These are phyloP conservation scores for Tremellales sp. DNA, from an alignment of 1,284 basidiomycete genomes.

Conservation along the genomic window DNA sequence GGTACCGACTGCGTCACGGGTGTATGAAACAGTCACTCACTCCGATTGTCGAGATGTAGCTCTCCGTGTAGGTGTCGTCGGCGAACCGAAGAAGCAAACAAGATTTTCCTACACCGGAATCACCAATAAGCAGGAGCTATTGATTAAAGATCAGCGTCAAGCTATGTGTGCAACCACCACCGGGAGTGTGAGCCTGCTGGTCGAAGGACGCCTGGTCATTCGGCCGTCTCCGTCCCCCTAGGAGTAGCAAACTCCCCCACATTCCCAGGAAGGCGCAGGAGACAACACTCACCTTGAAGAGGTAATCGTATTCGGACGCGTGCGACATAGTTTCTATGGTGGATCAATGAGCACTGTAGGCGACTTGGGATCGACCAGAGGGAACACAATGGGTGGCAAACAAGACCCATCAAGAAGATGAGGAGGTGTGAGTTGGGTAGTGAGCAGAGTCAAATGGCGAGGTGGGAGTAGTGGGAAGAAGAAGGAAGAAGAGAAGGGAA, in stretches of 20 bases:
- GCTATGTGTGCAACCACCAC: not conserved
- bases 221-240: not conserved
- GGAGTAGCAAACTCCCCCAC: not conserved
- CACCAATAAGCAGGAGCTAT: conserved; percentile 65
- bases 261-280: not conserved
- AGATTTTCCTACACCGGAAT: conserved; percentile 96
- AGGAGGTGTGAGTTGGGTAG: not conserved
- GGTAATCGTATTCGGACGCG: conserved; percentile 92
- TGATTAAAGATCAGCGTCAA: not conserved
- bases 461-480: not conserved
- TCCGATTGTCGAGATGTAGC: conserved; percentile 98
- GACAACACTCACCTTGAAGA: conserved; percentile 66
- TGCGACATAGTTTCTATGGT: not conserved
- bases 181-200: not conserved
- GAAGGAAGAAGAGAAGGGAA: not conserved
- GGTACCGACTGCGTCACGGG: not conserved
- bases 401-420: not conserved
- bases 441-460: not conserved
- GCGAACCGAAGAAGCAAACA: conserved; percentile 97
- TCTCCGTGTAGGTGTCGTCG: conserved; percentile 99
- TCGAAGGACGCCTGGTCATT: not conserved
- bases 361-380: not conserved
- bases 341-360: not conserved
- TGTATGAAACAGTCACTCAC: conserved; percentile 44
- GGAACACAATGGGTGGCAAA: not conserved